These are phyloP conservation scores for Penicillium fuscoglaucum DNA, from an alignment of 2,329 filamentous ascomycete species.

Conservation along the genomic window DNA sequence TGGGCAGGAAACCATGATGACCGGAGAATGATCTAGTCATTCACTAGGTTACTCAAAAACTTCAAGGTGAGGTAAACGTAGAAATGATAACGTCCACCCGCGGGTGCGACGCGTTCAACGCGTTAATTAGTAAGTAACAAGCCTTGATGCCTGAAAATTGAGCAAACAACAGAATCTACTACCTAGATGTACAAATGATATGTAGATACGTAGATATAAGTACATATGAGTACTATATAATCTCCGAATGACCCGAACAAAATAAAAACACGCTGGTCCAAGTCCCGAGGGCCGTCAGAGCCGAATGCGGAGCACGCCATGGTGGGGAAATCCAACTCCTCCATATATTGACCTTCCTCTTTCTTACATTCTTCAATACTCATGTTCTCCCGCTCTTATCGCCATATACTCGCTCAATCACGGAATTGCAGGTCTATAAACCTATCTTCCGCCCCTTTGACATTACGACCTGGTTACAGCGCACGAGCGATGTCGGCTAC, in stretches of 20 bases:
- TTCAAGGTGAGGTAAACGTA: neutral
- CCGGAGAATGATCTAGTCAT: neutral
- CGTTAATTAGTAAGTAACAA: constrained; percentile 5
- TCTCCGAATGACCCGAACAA: neutral
- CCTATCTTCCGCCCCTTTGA: constrained; percentile 1
- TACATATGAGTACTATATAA: neutral
- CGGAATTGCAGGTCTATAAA: neutral
- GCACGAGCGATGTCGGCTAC: constrained; percentile 44
- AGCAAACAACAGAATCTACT: neutral
- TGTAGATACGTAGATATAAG: neutral
- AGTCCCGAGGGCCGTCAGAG: neutral
- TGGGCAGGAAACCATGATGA: constrained; percentile 68
- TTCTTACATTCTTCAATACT: constrained; percentile 13
- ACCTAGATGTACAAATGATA: neutral
- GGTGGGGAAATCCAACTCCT: constrained; percentile 9
- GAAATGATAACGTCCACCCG: neutral
- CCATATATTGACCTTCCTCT: neutral
- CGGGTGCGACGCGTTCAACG: constrained; percentile 3
- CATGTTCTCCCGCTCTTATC: constrained; percentile 6
- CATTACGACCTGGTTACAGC: constrained; percentile 20
- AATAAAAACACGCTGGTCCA: neutral
- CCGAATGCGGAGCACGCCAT: constrained; percentile 25
- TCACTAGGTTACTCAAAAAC: neutral
- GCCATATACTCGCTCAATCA: constrained; percentile 3
- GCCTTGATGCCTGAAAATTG: constrained; percentile 6